These are phyloP conservation scores for Vanderwaltozyma polyspora DNA, from an alignment of 805 yeast species.

Conservation along the genomic window DNA sequence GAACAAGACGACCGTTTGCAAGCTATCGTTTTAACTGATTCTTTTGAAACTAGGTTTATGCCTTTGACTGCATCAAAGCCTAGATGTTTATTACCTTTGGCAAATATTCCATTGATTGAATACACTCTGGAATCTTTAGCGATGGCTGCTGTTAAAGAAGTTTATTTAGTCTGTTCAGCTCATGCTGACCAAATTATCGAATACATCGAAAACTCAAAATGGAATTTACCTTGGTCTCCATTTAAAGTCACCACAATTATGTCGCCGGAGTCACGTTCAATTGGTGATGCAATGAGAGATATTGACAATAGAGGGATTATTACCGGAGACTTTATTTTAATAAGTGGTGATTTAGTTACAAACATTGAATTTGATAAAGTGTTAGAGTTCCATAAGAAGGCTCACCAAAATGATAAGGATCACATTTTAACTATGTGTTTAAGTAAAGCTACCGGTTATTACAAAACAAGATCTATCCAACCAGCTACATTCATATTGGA, in stretches of 20 bases:
- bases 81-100: slow-evolving; percentile 83
- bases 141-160: slow-evolving; percentile 81
- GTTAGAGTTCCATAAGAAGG: slow-evolving; percentile 59
- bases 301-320: slow-evolving; percentile 83
- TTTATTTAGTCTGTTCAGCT: slow-evolving; percentile 76
- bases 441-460: slow-evolving; percentile 72
- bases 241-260: slow-evolving; percentile 69
- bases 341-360: slow-evolving; percentile 93
- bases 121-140: slow-evolving; percentile 92
- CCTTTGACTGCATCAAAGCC: slow-evolving; percentile 82
- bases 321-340: slow-evolving; percentile 78
- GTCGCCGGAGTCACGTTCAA: slow-evolving; percentile 79
- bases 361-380: slow-evolving; percentile 73
- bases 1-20: slow-evolving; percentile 69
- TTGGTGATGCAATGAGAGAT: slow-evolving; percentile 97
- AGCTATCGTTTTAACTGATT: slow-evolving; percentile 90
- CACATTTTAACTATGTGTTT: slow-evolving; percentile 92
- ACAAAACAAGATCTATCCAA: slow-evolving; percentile 74
- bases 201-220: slow-evolving; percentile 64
- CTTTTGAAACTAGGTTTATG: slow-evolving; percentile 84
- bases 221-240: slow-evolving; percentile 63
- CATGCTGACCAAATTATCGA: slow-evolving; percentile 83
- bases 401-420: slow-evolving; percentile 69
- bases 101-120: slow-evolving; percentile 87
- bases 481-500: slow-evolving; percentile 82